phyloP scores from a whole-genome alignment of 257 asterid genomes.

The Solanum chilense region DNA sequence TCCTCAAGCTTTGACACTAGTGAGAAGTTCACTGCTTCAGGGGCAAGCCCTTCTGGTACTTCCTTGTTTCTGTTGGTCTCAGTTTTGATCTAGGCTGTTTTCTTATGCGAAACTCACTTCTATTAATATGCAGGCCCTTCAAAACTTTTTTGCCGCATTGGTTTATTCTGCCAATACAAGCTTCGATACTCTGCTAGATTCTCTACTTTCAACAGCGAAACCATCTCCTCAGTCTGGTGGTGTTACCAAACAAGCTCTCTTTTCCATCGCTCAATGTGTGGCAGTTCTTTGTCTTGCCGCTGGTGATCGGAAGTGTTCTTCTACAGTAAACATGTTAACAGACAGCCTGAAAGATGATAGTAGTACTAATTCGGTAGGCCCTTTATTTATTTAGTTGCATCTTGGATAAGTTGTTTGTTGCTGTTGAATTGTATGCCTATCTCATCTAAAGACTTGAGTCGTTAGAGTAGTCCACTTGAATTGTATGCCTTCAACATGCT shows the following conservation, averaged over 20 bases:
- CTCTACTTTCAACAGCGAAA: slow-evolving; percentile 93
- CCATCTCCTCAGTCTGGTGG: slow-evolving; percentile 77
- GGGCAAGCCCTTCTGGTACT: slow-evolving; percentile 98
- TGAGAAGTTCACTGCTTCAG: slow-evolving; percentile 88
- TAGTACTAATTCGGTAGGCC: slow-evolving; percentile 67
- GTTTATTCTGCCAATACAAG: slow-evolving; percentile 93
- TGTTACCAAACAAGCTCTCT: slow-evolving; percentile 94
- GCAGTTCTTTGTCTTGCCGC: slow-evolving; percentile 99
- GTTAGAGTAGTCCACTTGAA: neutral
- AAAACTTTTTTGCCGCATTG: slow-evolving; percentile 74
- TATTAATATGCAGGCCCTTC: slow-evolving; percentile 64
- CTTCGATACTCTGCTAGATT: slow-evolving; percentile 79
- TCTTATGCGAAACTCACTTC: slow-evolving; percentile 8
- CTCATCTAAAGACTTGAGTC: neutral
- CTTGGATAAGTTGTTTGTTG: neutral
- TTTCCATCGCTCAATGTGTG: slow-evolving; percentile 91
- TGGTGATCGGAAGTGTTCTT: slow-evolving; percentile 60
- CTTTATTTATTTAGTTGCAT: neutral
- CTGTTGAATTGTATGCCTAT: neutral
- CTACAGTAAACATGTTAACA: slow-evolving; percentile 90
- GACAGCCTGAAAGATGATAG: slow-evolving; percentile 76
- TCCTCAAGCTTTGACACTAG: slow-evolving; percentile 81
- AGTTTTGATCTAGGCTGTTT: slow-evolving; percentile 4
- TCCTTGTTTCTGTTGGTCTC: neutral
- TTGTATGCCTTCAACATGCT: neutral